These are phyloP conservation scores for Trametes polyzona DNA, from an alignment of 1,284 basidiomycete genomes.

Conservation along the genomic window DNA sequence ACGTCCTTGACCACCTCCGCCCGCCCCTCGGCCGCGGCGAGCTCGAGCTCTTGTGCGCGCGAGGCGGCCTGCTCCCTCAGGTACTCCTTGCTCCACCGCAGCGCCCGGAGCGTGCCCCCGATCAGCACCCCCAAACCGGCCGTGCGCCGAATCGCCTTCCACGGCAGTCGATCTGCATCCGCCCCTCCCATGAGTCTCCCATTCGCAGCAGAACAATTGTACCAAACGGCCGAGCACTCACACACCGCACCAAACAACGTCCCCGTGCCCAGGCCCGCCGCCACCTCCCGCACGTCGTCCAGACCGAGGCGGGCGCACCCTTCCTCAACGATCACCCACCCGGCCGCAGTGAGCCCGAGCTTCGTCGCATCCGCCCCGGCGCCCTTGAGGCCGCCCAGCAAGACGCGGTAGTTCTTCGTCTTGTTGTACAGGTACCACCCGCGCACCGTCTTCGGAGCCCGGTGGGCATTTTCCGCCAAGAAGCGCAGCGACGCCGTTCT, in stretches of 20 bases:
- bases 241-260: slow-evolving; percentile 62
- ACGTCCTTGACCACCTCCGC: slow-evolving; percentile 21
- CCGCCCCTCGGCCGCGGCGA: slow-evolving; percentile 25
- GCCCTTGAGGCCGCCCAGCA: slow-evolving; percentile 72
- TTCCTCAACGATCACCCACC: slow-evolving; percentile 75
- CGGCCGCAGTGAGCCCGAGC: slow-evolving; percentile 58
- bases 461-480: slow-evolving; percentile 66
- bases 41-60: slow-evolving; percentile 24
- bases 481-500: slow-evolving; percentile 52
- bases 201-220: background rate
- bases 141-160: slow-evolving; percentile 52
- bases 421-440: slow-evolving; percentile 95
- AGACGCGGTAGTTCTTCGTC: slow-evolving; percentile 86
- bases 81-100: slow-evolving; percentile 50
- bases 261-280: slow-evolving; percentile 68
- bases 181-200: slow-evolving; percentile 12
- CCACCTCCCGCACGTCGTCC: slow-evolving; percentile 57
- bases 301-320: slow-evolving; percentile 50
- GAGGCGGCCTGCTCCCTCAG: slow-evolving; percentile 35
- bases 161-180: slow-evolving; percentile 61
- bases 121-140: slow-evolving; percentile 55
- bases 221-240: slow-evolving; percentile 46
- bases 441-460: slow-evolving; percentile 77
- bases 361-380: slow-evolving; percentile 61
- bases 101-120: slow-evolving; percentile 55